These are phyloP conservation scores for Neurospora discreta DNA, from an alignment of 495 filamentous ascomycete species.

Conservation along the genomic window DNA sequence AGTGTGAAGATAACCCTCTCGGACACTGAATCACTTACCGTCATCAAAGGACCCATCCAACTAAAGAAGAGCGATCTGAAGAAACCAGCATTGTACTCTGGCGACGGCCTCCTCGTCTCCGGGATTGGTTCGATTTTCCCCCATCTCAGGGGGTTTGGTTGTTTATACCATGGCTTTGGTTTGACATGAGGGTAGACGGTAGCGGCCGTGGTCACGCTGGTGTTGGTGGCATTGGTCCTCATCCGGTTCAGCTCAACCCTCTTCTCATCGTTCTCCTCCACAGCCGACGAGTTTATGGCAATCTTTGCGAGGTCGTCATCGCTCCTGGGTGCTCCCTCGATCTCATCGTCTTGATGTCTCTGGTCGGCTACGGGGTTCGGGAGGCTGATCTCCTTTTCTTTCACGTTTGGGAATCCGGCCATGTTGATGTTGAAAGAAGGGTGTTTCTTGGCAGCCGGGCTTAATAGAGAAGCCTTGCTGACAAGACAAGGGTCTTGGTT, in stretches of 20 bases:
- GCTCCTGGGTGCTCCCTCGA: conserved; percentile 1
- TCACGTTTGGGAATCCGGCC: background rate
- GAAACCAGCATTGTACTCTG: conserved; percentile 49
- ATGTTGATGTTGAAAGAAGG: background rate
- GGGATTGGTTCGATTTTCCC: conserved; percentile 48
- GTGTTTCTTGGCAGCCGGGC: background rate
- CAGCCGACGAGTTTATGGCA: background rate
- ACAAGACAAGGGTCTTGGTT: background rate
- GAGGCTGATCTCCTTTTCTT: background rate
- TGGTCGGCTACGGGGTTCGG: conserved; percentile 2
- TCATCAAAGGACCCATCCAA: conserved; percentile 63
- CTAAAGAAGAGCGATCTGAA: conserved; percentile 51
- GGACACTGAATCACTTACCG: conserved; percentile 29
- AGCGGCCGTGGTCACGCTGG: conserved; percentile 27
- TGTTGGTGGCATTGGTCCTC: conserved; percentile 34
- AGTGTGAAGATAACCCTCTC: background rate
- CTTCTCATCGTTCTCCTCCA: conserved; percentile 7
- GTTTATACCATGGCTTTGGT: conserved; percentile 49
- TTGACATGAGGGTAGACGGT: conserved; percentile 12
- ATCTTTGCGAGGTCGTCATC: conserved; percentile 1
- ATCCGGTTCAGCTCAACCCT: conserved; percentile 27
- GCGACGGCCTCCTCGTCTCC: conserved; percentile 38
- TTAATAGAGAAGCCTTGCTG: background rate
- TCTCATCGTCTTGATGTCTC: conserved; percentile 5
- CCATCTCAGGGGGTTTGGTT: conserved; percentile 53